phyloP scores from a whole-genome alignment of 306 rosid genomes.

The Psophocarpus tetragonolobus region DNA sequence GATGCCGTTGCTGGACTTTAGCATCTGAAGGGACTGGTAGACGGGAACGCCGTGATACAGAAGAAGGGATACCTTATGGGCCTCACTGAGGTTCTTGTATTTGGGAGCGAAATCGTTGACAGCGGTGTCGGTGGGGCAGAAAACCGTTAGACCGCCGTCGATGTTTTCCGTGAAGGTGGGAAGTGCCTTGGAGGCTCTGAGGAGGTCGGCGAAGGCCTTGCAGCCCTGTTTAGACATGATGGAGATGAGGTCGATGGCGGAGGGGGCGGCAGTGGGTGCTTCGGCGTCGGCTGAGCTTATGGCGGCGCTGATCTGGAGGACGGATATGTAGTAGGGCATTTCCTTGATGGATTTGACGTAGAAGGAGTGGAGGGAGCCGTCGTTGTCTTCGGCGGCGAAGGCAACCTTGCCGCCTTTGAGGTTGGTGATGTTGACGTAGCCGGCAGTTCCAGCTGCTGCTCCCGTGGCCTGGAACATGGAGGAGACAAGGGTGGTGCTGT shows the following conservation, averaged over 20 bases:
- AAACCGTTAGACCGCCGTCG: conserved; percentile 87
- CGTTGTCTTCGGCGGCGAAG: conserved; percentile 65
- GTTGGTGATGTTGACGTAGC: conserved; percentile 84
- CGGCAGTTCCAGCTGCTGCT: conserved; percentile 71
- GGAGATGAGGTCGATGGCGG: conserved; percentile 57
- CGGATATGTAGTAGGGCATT: conserved; percentile 69
- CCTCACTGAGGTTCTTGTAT: conserved; percentile 72
- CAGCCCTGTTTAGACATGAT: conserved; percentile 84
- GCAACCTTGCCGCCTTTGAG: conserved; percentile 82
- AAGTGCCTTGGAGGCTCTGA: conserved; percentile 59
- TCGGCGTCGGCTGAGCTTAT: conserved; percentile 90
- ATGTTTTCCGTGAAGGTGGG: conserved; percentile 53
- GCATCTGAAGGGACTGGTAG: conserved; percentile 70
- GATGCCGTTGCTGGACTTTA: conserved; percentile 77
- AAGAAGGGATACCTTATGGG: conserved; percentile 58
- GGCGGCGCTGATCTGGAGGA: conserved; percentile 71
- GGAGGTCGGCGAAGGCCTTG: conserved; percentile 69
- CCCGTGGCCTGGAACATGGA: conserved; percentile 87
- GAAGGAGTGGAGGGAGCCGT: conserved; percentile 55
- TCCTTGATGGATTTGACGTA: conserved; percentile 74
- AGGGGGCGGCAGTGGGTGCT: conserved; percentile 78
- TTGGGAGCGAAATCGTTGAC: conserved; percentile 58
- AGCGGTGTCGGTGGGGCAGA: conserved; percentile 73
- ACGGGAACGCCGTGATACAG: conserved; percentile 78
- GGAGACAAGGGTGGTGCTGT: conserved; percentile 68